Conservation (phyloP, 805 yeast genomes). For the Kodamaea neixiangensis region DNA sequence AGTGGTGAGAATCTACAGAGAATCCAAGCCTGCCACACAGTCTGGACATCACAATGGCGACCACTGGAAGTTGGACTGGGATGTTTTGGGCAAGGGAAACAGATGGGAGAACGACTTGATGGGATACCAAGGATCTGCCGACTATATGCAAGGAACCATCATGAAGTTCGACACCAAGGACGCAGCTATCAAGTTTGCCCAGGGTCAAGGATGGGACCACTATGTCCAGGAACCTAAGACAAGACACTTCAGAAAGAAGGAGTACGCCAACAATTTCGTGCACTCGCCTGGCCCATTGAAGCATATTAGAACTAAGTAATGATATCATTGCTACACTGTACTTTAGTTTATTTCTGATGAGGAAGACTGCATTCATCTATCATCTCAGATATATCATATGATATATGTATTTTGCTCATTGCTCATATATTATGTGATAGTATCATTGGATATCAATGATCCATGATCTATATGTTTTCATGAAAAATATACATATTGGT, state of each 20-base stretch:
- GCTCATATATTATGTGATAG: too few species aligned
- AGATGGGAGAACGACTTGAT: conserved; percentile 90
- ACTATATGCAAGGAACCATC: conserved; percentile 78
- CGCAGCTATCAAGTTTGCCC: conserved; percentile 75
- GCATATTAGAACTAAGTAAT: conserved; percentile 75
- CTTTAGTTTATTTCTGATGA: background rate
- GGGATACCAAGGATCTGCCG: conserved; percentile 80
- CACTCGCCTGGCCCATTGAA: conserved; percentile 73
- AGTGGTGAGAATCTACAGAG: conserved; percentile 74
- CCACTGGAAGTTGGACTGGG: conserved; percentile 83
- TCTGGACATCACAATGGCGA: conserved; percentile 58
- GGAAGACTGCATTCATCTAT: background rate
- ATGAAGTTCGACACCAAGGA: conserved; percentile 74
- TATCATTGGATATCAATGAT: too few species aligned
- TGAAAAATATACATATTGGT: too few species aligned
- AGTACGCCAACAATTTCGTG: conserved; percentile 68
- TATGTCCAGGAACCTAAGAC: conserved; percentile 79
- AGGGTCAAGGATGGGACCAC: conserved; percentile 83
- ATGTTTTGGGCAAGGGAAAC: conserved; percentile 70
- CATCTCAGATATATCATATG: background rate
- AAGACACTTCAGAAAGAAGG: conserved; percentile 73
- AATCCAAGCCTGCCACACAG: conserved; percentile 80
- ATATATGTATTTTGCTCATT: too few species aligned
- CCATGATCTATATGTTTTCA: too few species aligned
- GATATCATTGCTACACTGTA: background rate